Base-by-base conservation (phyloP, 768 basidiomycete species). In the Russula foetens region DNA sequence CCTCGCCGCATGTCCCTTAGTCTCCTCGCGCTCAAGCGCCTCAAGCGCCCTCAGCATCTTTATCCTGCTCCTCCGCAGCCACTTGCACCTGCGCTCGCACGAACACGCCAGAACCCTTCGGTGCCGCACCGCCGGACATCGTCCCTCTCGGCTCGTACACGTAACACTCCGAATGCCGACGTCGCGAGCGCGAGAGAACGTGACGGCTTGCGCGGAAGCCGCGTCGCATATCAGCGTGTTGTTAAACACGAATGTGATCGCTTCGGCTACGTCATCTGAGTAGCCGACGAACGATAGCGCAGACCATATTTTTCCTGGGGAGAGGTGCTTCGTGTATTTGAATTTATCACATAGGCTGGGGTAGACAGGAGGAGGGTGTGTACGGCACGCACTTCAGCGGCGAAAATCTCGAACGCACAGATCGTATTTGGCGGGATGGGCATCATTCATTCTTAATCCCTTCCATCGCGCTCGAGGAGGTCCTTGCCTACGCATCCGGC, bases 141-240 rank as follows among this genome's bases (percentile, higher is more conserved):
- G 90, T 95, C 7, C 96, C 96, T 7, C 89, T 88, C 2, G 97
- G 96, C 63, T 99, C 97, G 71, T 99, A 98, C 14, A 97, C 84
- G 97, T 99, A 48, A 98, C 94, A 11, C 91, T 94, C 53, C 85
- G 85, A 50, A 90, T 84, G 11, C 83, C 77, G 15, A 88, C 79
- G 11, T 83, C 76, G 21, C 69, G 74, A 57, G 84, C 77, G n/a
- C n/a, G n/a, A n/a, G n/a, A n/a, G 76, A 98, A 98, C 0, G 97
- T 97, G 45, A 97, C 90, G 0, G 75, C 73, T 69, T 92, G 92
- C 1, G 97, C 97, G 0, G 93, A 79, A 21, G 86, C 85, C 3
- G 93, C 82, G 66, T 96, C 84, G 70, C 95, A 98, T 70, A 99
- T 86, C 62, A 98, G 80, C 3, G 90, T 92, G 71, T 94, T 88